Evolutionary conservation across 2,329 filamentous ascomycete species (phyloP), one percentile per base, ranked within the genome.

Genomic region (Nakataea oryzae): DNA sequence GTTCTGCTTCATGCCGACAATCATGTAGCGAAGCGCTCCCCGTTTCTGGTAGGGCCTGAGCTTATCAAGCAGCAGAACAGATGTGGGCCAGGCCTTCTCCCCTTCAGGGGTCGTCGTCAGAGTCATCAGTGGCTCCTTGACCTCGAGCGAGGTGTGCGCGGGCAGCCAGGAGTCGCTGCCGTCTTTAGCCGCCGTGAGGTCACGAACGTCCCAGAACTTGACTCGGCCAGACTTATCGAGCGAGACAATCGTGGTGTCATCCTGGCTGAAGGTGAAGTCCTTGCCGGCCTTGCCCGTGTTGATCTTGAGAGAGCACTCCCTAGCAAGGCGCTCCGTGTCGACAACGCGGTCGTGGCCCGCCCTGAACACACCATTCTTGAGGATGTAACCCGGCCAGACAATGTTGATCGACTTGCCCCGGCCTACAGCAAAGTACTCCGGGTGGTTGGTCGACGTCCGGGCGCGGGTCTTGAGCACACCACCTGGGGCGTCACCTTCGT

Each of bases 1-100:
- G 75, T 99, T 99, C 75, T 99, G 95, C 79, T 97, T 97, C 85
- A 97, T 91, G 69, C 95, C 95, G 65, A 99, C 91, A 72, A 99
- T 88, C 79, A 99, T 88, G 78, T 99, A 99, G 65, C 95, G 87
- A 65, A 97, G 81, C 58, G 96, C 93, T 70, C 90, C 89, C 64
- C 90, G 88, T 77, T 95, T 96, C 77, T 88, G 85, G 75, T 96
- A 97, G 57, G 95, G 92, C 65, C 93, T 90, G 75, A 93, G 86
- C 81, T 97, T 99, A 77, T 99, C 95, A 68, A 99, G 86, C 75
- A 99, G 89, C 73, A 96, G 84, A 63, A 99, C 91, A 28, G 95
- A 97, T 3, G 93, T 97, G 8, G 96, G 93, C 87, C 93, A 97
- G 5, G 93, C 93, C 79, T 97, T 97, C 73, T 97, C 95, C 30